Evolutionary conservation across 2,329 filamentous ascomycete species (phyloP).

Genomic region (Thielaviopsis euricoi): DNA sequence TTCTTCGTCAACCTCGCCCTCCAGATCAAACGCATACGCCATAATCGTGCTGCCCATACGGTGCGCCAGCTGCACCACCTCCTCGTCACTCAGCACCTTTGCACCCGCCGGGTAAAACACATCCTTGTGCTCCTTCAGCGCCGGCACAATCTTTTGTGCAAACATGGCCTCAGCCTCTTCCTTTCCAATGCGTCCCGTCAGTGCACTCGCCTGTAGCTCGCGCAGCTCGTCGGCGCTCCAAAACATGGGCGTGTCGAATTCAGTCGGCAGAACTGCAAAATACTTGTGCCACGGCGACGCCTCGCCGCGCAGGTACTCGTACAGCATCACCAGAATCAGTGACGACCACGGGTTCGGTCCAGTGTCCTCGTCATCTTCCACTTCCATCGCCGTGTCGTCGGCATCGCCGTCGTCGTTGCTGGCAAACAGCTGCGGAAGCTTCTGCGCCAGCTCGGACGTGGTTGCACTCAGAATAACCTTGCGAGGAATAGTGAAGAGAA

Average conservation of each 20-base stretch:
- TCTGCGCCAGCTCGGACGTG: constrained; percentile 50
- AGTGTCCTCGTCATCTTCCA: constrained; percentile 18
- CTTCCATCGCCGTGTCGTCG: constrained; percentile 20
- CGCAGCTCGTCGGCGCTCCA: constrained; percentile 57
- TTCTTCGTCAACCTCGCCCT: constrained; percentile 35
- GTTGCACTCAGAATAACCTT: constrained; percentile 51
- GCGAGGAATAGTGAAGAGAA: constrained; percentile 67
- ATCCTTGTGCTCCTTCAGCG: constrained; percentile 27
- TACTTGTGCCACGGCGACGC: constrained; percentile 62
- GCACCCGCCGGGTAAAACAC: constrained; percentile 28
- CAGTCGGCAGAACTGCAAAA: constrained; percentile 52
- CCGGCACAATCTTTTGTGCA: constrained; percentile 32
- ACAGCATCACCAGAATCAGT: constrained; percentile 63
- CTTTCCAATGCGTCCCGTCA: constrained; percentile 63
- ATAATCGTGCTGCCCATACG: constrained; percentile 79
- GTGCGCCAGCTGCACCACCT: constrained; percentile 43
- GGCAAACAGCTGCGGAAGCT: constrained; percentile 37
- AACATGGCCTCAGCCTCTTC: constrained; percentile 56
- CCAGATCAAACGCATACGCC: constrained; percentile 81
- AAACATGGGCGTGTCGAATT: constrained; percentile 81
- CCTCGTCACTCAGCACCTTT: constrained; percentile 23
- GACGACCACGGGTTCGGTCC: constrained; percentile 37
- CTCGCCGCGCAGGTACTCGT: constrained; percentile 46
- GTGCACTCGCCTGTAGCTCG: constrained; percentile 59
- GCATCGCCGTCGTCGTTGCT: constrained; percentile 18